Base-by-base conservation (phyloP, 805 yeast species). In the Candida insectorum region DNA sequence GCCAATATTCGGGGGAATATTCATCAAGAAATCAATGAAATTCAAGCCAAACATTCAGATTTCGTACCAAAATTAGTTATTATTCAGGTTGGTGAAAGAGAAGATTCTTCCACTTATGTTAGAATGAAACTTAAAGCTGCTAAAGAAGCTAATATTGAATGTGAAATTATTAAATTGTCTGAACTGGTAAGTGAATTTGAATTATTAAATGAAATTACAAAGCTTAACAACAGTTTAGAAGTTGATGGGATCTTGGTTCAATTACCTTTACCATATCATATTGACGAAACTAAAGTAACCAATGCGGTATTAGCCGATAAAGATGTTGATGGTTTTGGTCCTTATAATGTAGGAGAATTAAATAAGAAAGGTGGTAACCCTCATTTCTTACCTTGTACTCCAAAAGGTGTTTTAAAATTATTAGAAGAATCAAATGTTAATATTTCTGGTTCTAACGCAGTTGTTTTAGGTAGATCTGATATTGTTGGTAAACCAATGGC, bases 311-410 rank as follows among this genome's bases (percentile, higher is more conserved):
- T 66, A 20, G 74, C 77, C 24, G 68, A 69, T 32, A 85, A 85
- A 53, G 95, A 85, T 49, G 91, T 85, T 24, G 95, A 85, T 56
- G 95, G 95, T 1, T 83, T 85, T 49, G 85, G 85, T 34, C 80
- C 85, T 37, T 75, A 58, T 62, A 85, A 85, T 54, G 79, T 81
- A 25, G 93, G 93, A 37, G 89, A 83, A 52, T 66, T 85, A 45
- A 70, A 82, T 44, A 84, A 84, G 53, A 79, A 73, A 54, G 81
- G 79, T 40, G 93, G 91, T 26, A 51, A 66, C 15, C 93, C 94
- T 24, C 56, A 57, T 37, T 85, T 79, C 58, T 65, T 81, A 49
- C 94, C 95, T 24, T 85, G 94, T 56, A 85, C 95, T 14, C 95
- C 95, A 33, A 73, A 81, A 57, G 95, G 94, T 17, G 77, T 83